Percentiles rank a stretch among this genome's conserved stretches.
These are phyloP conservation scores for Solanum neorickii DNA, from an alignment of 257 asterid species.

Conservation along the genomic window DNA sequence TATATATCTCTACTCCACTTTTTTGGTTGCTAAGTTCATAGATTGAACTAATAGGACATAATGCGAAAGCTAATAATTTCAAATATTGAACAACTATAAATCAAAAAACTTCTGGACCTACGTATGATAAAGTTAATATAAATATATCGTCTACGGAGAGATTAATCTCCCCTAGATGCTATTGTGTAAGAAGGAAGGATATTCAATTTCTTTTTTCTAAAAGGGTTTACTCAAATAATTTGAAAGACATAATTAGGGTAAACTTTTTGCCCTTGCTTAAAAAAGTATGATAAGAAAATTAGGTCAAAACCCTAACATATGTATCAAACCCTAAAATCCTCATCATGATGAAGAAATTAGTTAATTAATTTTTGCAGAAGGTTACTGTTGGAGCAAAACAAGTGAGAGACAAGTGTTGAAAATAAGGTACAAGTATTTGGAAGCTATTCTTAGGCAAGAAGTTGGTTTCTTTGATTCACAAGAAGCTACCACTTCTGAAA, in stretches of 20 bases:
- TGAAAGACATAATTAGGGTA: not conserved
- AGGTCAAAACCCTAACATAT: not conserved
- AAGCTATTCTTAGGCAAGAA: constrained; percentile 74
- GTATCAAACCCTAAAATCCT: not conserved
- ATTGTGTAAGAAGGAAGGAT: not conserved
- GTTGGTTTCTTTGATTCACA: constrained; percentile 85
- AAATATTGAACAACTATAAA: not conserved
- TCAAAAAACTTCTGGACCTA: not conserved
- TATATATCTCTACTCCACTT: not conserved
- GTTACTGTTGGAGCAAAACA: constrained; percentile 88
- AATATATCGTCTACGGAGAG: not conserved
- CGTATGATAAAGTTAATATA: not conserved
- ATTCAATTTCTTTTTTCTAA: not conserved
- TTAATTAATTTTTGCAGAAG: constrained; percentile 35
- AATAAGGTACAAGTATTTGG: constrained; percentile 73
- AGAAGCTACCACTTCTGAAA: constrained; percentile 80
- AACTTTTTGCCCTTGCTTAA: not conserved
- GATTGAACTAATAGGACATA: not conserved
- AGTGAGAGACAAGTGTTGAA: constrained; percentile 63
- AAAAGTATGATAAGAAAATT: not conserved
- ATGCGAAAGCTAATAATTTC: not conserved
- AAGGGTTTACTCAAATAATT: not conserved
- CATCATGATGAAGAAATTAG: not conserved
- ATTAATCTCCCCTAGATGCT: not conserved
- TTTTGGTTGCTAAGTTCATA: not conserved